A percentile compares a stretch with the other conserved stretches of the same genome.
These are phyloP conservation scores for Cordyceps tenuipes DNA, from an alignment of 2,329 filamentous ascomycete genomes.

Conservation along the genomic window DNA sequence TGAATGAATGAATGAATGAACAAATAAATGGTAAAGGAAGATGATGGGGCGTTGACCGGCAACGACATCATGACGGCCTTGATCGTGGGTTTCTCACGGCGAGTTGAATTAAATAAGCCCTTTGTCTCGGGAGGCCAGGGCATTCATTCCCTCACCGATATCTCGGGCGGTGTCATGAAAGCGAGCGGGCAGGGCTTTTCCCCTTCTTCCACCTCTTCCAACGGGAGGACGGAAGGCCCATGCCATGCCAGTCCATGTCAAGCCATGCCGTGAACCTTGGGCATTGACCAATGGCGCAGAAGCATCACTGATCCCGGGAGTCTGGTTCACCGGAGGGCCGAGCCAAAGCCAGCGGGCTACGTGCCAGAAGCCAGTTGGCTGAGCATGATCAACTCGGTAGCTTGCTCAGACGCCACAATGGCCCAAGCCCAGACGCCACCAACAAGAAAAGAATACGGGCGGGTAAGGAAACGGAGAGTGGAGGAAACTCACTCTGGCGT, in stretches of 20 bases:
- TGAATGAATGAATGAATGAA: no score
- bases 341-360: not conserved
- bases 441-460: not conserved
- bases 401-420: not conserved
- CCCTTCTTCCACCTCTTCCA: not conserved
- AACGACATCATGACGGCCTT: not conserved
- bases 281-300: conserved; percentile 2
- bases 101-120: not conserved
- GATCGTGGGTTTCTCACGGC: no score
- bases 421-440: conserved; percentile 5
- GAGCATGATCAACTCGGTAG: not conserved
- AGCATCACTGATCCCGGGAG: conserved; percentile 2
- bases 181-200: not conserved
- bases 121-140: not conserved
- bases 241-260: no score
- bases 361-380: conserved; percentile 8
- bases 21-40: not conserved
- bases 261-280: not conserved
- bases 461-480: not conserved
- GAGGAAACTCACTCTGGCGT: not conserved
- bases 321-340: not conserved
- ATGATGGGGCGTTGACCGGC: not conserved
- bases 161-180: not conserved
- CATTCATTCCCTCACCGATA: not conserved
- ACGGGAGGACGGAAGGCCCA: not conserved